Evolutionary conservation across 192 early-diverging fungal species (phyloP).

Genomic region (Umbelopsis sp.): DNA sequence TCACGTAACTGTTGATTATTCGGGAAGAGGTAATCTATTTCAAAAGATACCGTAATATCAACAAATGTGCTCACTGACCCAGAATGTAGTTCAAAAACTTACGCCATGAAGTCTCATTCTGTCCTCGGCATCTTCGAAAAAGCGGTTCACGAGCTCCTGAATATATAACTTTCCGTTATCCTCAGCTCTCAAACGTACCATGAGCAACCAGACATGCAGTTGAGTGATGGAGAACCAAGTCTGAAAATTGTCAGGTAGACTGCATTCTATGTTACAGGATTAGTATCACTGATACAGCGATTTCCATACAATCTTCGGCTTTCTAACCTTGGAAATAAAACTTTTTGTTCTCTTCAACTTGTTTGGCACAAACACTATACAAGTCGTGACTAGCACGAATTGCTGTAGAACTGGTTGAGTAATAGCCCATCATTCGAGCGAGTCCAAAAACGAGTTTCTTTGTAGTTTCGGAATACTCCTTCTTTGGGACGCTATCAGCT

Average conservation of each 20-base stretch:
- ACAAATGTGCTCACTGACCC: neutral
- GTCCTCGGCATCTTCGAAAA: conserved; percentile 89
- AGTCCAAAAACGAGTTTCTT: conserved; percentile 46
- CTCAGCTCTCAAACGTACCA: conserved; percentile 78
- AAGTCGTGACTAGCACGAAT: conserved; percentile 53
- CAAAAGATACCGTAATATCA: neutral
- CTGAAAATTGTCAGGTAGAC: conserved; percentile 87
- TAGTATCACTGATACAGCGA: neutral
- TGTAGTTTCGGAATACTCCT: conserved; percentile 37
- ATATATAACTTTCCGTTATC: conserved; percentile 77
- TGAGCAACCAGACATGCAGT: conserved; percentile 93
- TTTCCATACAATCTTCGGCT: neutral
- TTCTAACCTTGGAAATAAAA: conserved; percentile 53
- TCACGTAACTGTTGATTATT: conserved; percentile 74
- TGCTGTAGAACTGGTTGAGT: conserved; percentile 53
- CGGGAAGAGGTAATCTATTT: conserved; percentile 67
- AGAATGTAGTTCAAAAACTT: conserved; percentile 24
- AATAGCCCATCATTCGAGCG: conserved; percentile 54
- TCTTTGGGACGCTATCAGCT: neutral
- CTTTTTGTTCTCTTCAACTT: conserved; percentile 47
- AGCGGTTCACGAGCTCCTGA: conserved; percentile 84
- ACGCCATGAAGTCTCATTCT: conserved; percentile 83
- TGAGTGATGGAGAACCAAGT: conserved; percentile 93
- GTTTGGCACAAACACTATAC: conserved; percentile 51
- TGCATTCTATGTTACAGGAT: conserved; percentile 44